These are phyloP conservation scores for Rhizophagus prolifer DNA, from an alignment of 192 early-diverging fungal species.

Conservation along the genomic window DNA sequence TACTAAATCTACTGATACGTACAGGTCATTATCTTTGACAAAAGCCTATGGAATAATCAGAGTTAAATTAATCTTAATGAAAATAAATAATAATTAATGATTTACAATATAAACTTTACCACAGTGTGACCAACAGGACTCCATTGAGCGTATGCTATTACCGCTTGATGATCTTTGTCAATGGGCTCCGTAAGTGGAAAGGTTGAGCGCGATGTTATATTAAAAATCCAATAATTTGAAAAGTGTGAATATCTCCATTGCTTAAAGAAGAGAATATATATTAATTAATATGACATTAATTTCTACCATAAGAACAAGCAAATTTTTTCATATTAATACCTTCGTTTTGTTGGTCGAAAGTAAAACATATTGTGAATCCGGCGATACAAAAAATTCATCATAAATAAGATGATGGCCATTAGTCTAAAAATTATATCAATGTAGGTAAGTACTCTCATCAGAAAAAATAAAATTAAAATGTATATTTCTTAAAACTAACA, in stretches of 20 bases:
- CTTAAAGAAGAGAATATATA: conserved; percentile 27
- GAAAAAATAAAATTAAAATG: not conserved
- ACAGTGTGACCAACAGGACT: conserved; percentile 75
- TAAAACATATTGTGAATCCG: conserved; percentile 77
- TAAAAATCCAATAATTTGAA: conserved; percentile 80
- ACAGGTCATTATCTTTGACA: conserved; percentile 86
- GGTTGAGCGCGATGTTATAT: conserved; percentile 56
- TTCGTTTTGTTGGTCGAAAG: conserved; percentile 63
- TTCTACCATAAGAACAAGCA: not conserved
- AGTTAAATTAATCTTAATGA: not conserved
- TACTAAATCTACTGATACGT: conserved; percentile 66
- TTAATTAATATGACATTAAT: not conserved
- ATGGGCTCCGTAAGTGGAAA: conserved; percentile 54
- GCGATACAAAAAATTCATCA: conserved; percentile 64
- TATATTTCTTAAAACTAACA: not conserved
- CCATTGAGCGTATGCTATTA: conserved; percentile 72
- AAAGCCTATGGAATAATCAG: conserved; percentile 52
- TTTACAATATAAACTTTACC: conserved; percentile 36
- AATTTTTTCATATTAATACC: conserved; percentile 33
- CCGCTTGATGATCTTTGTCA: conserved; percentile 43
- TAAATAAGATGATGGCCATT: not conserved
- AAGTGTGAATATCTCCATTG: conserved; percentile 85
- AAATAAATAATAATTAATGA: conserved; percentile 11
- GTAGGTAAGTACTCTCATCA: conserved; percentile 3
- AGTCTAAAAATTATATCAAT: not conserved